Evolutionary conservation across 345 rosid genomes (phyloP), one percentile per base, ranked within the genome.

Genomic region (Salix viminalis): DNA sequence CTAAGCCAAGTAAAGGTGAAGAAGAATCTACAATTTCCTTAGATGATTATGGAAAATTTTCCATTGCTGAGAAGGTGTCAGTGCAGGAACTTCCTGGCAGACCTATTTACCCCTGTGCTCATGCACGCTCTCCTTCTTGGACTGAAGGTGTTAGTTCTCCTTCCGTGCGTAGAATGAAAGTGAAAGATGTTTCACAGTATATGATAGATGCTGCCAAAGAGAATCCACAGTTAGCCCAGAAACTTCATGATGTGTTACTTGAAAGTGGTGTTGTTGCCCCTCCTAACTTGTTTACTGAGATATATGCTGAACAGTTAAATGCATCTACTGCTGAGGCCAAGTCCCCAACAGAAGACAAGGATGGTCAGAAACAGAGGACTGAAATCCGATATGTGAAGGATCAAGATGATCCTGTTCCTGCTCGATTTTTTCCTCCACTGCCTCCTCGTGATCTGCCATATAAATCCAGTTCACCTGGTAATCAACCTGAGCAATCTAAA

Each of bases 191-290:
- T 79, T 94, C 98, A 36, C 89, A 85, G 77, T 92, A 94, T 82
- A 91, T 94, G 97, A 90, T 94, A 69, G 92, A 94, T 86, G 98
- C 94, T 79, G 94, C 98, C 69, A 92, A 94, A 84, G 97, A 92
- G 81, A 94, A 94, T 86, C 97, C 98, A 52, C 90, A 88, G 23
- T 83, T 94, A 84, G 97, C 97, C 72, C 93, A 90, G 80, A 92
- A 92, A 77, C 95, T 94, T 83, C 97, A 92, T 79, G 92, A 94
- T 61, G 98, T 94, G 72, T 85, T 94, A 76, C 93, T 89, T 70
- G 97, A 94, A 86, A 94, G 98, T 78, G 98, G 98, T 28, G 94
- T 94, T 37, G 85, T 88, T 75, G 97, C 94, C 71, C 98, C 98
- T 32, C 91, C 91, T 7, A 92, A 89, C 84, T 77, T 94, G 78